Evolutionary conservation across 2,329 filamentous ascomycete species (phyloP), one percentile per base, ranked within the genome.

Genomic region (Phialophora tarda): DNA sequence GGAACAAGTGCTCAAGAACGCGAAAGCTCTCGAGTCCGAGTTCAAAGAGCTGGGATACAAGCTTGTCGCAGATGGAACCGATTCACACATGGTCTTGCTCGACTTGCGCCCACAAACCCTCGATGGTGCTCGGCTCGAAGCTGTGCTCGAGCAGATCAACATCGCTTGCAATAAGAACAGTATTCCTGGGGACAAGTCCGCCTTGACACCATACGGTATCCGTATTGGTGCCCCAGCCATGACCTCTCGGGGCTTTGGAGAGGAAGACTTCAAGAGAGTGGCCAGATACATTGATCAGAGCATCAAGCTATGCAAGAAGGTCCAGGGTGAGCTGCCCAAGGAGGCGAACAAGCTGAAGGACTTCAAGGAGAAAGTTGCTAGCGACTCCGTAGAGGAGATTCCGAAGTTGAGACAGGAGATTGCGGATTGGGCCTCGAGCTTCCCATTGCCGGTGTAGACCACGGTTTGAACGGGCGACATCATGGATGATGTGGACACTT

Each of bases 121-220:
- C 21, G 95, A 99, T 75, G 95, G 95, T 75, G 95, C 95, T 26
- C 89, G 93, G 61, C 92, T 97, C 14, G 93, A 97, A 82, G 89
- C 92, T 55, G 89, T 97, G 17, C 86, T 97, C 26, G 93, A 97
- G 78, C 87, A 96, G 55, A 92, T 96, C 71, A 94, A 94, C 74
- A 94, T 98, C 60, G 95, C 95, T n/a, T 91, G 91, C 77, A 99
- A 99, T 85, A 99, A 99, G 86, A 99, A 99, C 83, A 97, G 95
- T 7, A 94, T 97, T 0, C 95, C 95, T 0, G 95, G 94, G 51
- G 95, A 99, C 81, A 92, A 90, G 77, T 97, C 93, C 0, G 95
- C 95, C 0, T 86, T 99, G 76, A 92, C 94, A 71, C 95, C 95
- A 14, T 94, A 94, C 72, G 95, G 95, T 70, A 85, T 99, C 71